Evolutionary conservation across 108 stramenopile genomes (phyloP).

Genomic region (Nitzschia sp.): DNA sequence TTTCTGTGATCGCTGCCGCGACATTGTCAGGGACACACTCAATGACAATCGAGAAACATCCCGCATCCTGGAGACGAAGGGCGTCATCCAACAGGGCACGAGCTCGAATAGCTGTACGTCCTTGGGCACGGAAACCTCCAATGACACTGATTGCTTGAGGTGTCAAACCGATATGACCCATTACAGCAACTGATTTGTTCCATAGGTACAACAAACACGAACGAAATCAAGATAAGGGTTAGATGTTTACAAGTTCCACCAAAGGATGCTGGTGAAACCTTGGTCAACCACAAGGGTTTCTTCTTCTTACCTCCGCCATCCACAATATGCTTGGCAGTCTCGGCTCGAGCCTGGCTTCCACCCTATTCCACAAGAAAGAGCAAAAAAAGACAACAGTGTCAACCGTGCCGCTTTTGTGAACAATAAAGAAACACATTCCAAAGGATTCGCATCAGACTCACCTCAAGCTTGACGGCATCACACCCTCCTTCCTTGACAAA

Average conservation of each 20-base stretch:
- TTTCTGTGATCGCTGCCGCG: slow-evolving; percentile 86
- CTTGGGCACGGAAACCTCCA: slow-evolving; percentile 98
- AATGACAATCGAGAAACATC: slow-evolving; percentile 92
- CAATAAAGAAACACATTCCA: too few species aligned
- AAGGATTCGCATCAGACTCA: slow-evolving; percentile 42
- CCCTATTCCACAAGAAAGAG: slow-evolving; percentile 39
- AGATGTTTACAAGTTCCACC: neutral
- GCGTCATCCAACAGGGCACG: slow-evolving; percentile 90
- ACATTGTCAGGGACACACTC: slow-evolving; percentile 97
- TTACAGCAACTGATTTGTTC: slow-evolving; percentile 76
- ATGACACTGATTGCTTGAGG: slow-evolving; percentile 95
- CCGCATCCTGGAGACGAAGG: slow-evolving; percentile 91
- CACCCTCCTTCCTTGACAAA: slow-evolving; percentile 90
- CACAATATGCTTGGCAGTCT: slow-evolving; percentile 79
- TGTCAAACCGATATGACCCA: slow-evolving; percentile 97
- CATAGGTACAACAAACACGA: neutral
- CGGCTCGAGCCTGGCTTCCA: slow-evolving; percentile 63
- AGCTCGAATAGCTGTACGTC: slow-evolving; percentile 89
- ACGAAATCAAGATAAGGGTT: neutral
- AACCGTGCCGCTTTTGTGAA: neutral
- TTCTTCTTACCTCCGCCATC: slow-evolving; percentile 92
- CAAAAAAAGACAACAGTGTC: neutral
- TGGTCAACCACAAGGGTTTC: too few species aligned
- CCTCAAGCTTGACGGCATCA: slow-evolving; percentile 95
- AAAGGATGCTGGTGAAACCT: slow-evolving; percentile 11